Evolutionary conservation across 2,329 filamentous ascomycete genomes (phyloP).

Genomic region (Sporothrix variecibatus): DNA sequence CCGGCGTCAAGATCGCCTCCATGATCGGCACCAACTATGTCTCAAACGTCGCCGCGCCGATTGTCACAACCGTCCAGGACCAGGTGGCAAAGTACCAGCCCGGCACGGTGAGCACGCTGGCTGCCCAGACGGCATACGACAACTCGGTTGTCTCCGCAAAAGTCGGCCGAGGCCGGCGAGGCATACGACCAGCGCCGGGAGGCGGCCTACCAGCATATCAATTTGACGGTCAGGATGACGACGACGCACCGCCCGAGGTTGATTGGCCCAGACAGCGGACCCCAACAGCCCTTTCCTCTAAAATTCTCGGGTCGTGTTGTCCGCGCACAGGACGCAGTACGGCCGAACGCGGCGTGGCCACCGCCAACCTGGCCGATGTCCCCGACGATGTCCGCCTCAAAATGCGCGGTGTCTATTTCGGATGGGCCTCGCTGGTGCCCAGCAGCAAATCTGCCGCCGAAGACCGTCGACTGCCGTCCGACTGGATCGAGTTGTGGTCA

Average conservation of each 20-base stretch:
- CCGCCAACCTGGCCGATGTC: slow-evolving; percentile 55
- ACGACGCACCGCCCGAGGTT: slow-evolving; percentile 40
- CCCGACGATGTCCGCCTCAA: slow-evolving; percentile 55
- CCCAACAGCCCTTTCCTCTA: slow-evolving; percentile 55
- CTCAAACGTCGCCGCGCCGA: slow-evolving; percentile 6
- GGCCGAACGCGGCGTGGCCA: slow-evolving; percentile 50
- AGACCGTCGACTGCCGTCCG: slow-evolving; percentile 39
- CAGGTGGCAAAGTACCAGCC: slow-evolving; percentile 43
- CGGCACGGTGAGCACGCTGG: slow-evolving; percentile 43
- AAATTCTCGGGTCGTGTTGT: slow-evolving; percentile 53
- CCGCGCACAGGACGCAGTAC: slow-evolving; percentile 45
- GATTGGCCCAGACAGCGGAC: slow-evolving; percentile 55
- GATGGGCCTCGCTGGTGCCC: slow-evolving; percentile 56
- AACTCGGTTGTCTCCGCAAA: slow-evolving; percentile 38
- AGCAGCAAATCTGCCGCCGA: background rate
- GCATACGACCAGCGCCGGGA: slow-evolving; percentile 40
- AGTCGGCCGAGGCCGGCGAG: slow-evolving; percentile 40
- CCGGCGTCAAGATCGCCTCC: slow-evolving; percentile 60
- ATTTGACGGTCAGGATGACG: background rate
- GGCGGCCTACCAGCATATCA: slow-evolving; percentile 41
- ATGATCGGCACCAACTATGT: slow-evolving; percentile 47
- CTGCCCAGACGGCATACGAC: slow-evolving; percentile 45
- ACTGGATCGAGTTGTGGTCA: slow-evolving; percentile 64
- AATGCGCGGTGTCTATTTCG: slow-evolving; percentile 64
- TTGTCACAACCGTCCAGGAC: slow-evolving; percentile 14